Evolutionary conservation across 768 basidiomycete genomes (phyloP), one percentile per base, ranked within the genome.

Genomic region (Pleurotus ostreatus): DNA sequence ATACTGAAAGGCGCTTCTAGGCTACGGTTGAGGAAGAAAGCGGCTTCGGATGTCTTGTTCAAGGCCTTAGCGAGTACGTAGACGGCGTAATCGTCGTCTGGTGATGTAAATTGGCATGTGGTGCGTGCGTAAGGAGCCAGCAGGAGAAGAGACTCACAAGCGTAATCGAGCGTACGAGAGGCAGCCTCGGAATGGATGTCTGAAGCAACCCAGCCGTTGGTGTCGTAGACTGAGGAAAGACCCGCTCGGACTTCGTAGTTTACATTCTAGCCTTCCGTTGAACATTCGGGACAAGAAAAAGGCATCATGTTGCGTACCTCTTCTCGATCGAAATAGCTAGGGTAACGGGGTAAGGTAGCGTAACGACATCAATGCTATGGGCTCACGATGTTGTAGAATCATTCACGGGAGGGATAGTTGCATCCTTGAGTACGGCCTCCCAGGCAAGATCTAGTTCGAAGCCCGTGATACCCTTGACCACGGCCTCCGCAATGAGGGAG

Each of bases 201-300:
- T 53, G 83, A 78, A 1, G 86, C 89, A 1, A 92, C 89, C 82
- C 84, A 92, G 4, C 89, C 89, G 11, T 79, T 75, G 25, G 76
- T 64, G 5, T 72, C 77, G 60, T 90, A 92, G n/a, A 83, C 79
- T 0, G 85, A 80, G 0, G 83, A 81, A 18, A 92, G 70, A 0
- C 90, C 90, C 0, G 91, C 90, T 34, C 89, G 82, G 5, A 84
- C 89, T 76, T 92, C 89, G 62, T 87, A 89, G 43, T 86, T 84
- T 0, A 90, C 85, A 55, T 80, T 72, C 84, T 89, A 56, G 55
- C 1, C n/a, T 41, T 26, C 7, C 16, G 6, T 46, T 20, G 30
- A 44, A 26, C 25, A 48, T 11, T 52, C 4, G 34, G 34, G 2
- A n/a, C 5, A 30, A 2, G 8, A 15, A 15, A 49, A 43, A 26